These are phyloP conservation scores for Magnolia sinica DNA, from an alignment of 164 flowering plant genomes.

Conservation along the genomic window DNA sequence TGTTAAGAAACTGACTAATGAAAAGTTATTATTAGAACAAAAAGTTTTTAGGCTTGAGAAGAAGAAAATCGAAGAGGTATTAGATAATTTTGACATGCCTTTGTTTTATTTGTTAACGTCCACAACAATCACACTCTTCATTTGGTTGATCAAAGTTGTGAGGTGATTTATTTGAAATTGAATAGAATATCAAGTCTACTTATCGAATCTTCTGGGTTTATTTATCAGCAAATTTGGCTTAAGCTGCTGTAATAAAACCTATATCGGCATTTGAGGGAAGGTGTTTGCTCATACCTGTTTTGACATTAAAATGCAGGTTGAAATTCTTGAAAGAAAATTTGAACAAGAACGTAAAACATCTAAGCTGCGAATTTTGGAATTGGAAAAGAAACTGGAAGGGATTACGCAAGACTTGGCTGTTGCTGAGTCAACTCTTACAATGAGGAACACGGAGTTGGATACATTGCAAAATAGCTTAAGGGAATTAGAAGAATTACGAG, in stretches of 20 bases:
- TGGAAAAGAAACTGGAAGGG: slow-evolving; percentile 65
- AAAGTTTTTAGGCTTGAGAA: slow-evolving; percentile 54
- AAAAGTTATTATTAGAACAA: slow-evolving; percentile 64
- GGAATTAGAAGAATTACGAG: slow-evolving; percentile 86
- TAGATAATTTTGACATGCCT: neutral
- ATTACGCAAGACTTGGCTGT: slow-evolving; percentile 41
- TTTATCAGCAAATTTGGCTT: neutral
- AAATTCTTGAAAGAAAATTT: slow-evolving; percentile 41
- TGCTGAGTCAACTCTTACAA: slow-evolving; percentile 49
- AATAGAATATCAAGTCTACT: too few relatives aligned
- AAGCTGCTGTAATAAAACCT: neutral
- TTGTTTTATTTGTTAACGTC: neutral
- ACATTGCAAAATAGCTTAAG: slow-evolving; percentile 58
- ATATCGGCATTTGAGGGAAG: neutral
- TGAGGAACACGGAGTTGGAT: slow-evolving; percentile 46
- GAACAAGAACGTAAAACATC: slow-evolving; percentile 62
- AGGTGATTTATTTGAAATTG: neutral
- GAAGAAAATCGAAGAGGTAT: slow-evolving; percentile 65
- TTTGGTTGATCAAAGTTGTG: neutral
- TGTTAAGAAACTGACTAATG: slow-evolving; percentile 50
- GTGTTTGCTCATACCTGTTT: slow-evolving; percentile 1
- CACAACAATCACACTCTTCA: neutral
- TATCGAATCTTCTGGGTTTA: neutral
- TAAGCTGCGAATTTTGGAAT: slow-evolving; percentile 44
- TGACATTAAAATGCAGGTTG: slow-evolving; percentile 38